Evolutionary conservation across 352 stramenopile species (phyloP).

Genomic region (Phytophthora pistaciae): DNA sequence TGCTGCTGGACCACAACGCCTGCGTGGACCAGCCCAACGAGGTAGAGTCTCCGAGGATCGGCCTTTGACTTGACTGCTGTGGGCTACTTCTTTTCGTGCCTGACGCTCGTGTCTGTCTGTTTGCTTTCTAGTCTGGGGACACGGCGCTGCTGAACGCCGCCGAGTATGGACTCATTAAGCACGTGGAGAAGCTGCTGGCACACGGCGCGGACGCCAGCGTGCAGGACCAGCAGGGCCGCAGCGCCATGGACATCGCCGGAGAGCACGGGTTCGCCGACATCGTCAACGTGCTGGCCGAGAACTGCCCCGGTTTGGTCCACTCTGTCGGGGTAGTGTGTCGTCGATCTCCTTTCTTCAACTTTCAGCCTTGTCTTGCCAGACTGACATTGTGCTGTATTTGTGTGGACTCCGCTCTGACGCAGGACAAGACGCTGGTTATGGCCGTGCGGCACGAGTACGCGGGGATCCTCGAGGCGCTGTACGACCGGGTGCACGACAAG

Average conservation of each 20-base stretch:
- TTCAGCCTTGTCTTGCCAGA: no score
- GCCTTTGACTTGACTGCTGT: no score
- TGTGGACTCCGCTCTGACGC: neutral
- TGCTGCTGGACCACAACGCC: slow-evolving; percentile 43
- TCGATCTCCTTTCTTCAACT: slow-evolving; percentile 5
- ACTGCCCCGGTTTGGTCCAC: slow-evolving; percentile 17
- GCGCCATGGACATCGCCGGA: slow-evolving; percentile 48
- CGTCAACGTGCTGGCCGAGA: slow-evolving; percentile 37
- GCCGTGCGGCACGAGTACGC: slow-evolving; percentile 26
- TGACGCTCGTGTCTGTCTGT: no score
- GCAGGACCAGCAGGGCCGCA: slow-evolving; percentile 37
- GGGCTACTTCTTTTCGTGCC: no score
- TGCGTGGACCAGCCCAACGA: slow-evolving; percentile 41
- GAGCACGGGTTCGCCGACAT: slow-evolving; percentile 55
- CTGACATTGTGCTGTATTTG: no score
- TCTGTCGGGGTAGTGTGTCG: slow-evolving; percentile 23
- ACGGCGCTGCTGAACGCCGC: slow-evolving; percentile 46
- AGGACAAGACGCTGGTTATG: slow-evolving; percentile 35
- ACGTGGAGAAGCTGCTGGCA: slow-evolving; percentile 53
- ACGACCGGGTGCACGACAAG: slow-evolving; percentile 20
- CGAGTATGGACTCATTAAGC: slow-evolving; percentile 54
- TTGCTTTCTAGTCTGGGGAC: slow-evolving; percentile 26
- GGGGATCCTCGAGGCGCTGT: slow-evolving; percentile 23
- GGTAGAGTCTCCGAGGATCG: no score
- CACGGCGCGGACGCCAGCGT: slow-evolving; percentile 40